Conservation (phyloP, 2,329 filamentous ascomycete genomes). For the Ceratocystis smalleyi region DNA sequence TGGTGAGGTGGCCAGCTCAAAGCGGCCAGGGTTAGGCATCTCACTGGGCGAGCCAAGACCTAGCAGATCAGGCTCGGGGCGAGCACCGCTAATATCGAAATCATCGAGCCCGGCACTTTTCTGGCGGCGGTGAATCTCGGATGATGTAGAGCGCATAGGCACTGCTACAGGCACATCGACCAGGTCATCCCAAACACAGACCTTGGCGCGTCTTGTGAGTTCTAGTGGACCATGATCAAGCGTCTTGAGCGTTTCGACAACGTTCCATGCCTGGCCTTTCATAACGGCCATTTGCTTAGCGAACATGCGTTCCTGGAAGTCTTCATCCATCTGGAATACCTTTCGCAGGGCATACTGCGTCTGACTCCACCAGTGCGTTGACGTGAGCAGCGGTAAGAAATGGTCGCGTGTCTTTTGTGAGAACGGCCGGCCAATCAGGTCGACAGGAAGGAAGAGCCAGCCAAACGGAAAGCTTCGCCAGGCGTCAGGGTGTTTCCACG, state of each 20-base stretch:
- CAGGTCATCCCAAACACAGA: conserved; percentile 95
- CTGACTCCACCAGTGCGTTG: conserved; percentile 91
- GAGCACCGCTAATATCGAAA: conserved; percentile 61
- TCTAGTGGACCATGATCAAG: conserved; percentile 85
- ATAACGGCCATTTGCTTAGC: conserved; percentile 96
- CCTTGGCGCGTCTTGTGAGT: conserved; percentile 73
- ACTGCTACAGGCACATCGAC: conserved; percentile 93
- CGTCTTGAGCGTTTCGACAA: conserved; percentile 91
- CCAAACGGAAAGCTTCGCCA: conserved; percentile 88
- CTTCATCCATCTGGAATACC: conserved; percentile 80
- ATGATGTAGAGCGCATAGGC: conserved; percentile 68
- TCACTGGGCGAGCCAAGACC: conserved; percentile 47
- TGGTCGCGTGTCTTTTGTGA: conserved; percentile 86
- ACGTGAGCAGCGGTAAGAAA: conserved; percentile 89
- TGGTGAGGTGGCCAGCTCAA: conserved; percentile 45
- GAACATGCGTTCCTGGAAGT: conserved; percentile 98
- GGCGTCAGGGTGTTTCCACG: conserved; percentile 96
- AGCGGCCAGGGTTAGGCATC: conserved; percentile 60
- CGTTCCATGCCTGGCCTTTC: conserved; percentile 99
- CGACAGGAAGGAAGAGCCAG: conserved; percentile 94
- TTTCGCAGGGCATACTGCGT: conserved; percentile 74
- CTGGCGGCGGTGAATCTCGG: conserved; percentile 61
- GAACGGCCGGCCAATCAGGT: conserved; percentile 88
- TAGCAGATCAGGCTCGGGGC: conserved; percentile 51
- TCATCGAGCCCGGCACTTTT: conserved; percentile 44